phyloP scores from a whole-genome alignment of 345 rosid species.

The Bruguiera sexangula region DNA sequence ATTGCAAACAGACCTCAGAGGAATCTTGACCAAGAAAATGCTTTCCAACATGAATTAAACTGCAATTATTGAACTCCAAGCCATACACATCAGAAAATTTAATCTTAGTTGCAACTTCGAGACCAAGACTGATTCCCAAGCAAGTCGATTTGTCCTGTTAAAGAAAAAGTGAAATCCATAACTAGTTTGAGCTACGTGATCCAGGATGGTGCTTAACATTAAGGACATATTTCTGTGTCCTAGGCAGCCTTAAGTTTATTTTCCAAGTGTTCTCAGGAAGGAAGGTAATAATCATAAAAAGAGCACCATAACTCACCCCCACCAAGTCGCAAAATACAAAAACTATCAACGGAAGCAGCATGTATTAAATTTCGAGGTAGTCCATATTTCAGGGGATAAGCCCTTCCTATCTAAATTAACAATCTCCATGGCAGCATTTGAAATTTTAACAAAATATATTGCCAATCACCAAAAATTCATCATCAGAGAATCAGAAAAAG shows the following conservation, averaged over 20 bases:
- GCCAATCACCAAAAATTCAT: neutral
- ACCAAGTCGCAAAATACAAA: too few species aligned
- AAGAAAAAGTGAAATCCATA: slow-evolving; percentile 18
- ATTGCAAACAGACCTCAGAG: slow-evolving; percentile 45
- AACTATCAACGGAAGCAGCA: too few species aligned
- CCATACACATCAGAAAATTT: slow-evolving; percentile 65
- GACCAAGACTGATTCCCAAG: slow-evolving; percentile 44
- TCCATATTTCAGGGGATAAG: too few species aligned
- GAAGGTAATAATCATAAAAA: neutral
- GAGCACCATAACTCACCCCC: too few species aligned
- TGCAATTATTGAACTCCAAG: slow-evolving; percentile 49
- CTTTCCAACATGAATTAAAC: slow-evolving; percentile 43
- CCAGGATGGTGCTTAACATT: neutral
- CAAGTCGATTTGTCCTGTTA: slow-evolving; percentile 53
- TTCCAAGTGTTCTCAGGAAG: neutral
- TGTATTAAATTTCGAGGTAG: too few species aligned
- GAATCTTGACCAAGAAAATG: slow-evolving; percentile 30
- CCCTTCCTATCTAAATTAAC: too few species aligned
- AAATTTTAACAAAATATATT: neutral
- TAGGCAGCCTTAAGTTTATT: neutral
- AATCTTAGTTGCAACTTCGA: slow-evolving; percentile 36
- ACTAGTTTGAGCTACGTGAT: slow-evolving; percentile 9
- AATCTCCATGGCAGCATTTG: neutral
- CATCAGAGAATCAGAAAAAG: neutral
- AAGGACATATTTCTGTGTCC: neutral